Base-by-base conservation (phyloP, 768 basidiomycete genomes). In the Lactifluus echinatus region DNA sequence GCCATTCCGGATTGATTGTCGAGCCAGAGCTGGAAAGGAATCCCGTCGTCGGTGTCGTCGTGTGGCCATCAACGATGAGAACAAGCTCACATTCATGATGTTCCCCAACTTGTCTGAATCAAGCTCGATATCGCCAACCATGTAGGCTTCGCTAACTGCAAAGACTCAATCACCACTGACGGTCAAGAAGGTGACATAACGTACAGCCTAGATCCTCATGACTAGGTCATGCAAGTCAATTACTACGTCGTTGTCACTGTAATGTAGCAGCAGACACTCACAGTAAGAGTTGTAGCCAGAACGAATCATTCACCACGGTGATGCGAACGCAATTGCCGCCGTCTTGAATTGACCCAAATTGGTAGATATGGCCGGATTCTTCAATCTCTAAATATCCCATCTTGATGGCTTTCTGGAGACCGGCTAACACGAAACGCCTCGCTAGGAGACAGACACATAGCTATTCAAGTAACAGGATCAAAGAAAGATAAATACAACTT, bases 141-240 rank as follows among this genome's bases (percentile, higher is more conserved):
- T 71, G 61, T 70, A 72, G 4, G 71, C 69, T 61, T 72, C 71
- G 56, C 71, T 70, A 55, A 72, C 71, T 72, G 63, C 39, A 26
- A 28, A 36, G 17, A 51, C 39, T 24, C 39, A 34, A 15, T 48
- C 23, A 31, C 8, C 26, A 43, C 8, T 50, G 26, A 45, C 33
- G 34, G 21, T 46, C 36, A 24, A 21, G 24, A 42, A 29, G 24
- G 50, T 14, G 24, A 33, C 31, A 8, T 2, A 26, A 64, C 69
- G 47, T 52, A 71, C 74, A 67, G 19, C 71, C 71, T 40, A 72
- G 66, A 56, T 70, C 70, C 4, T 67, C 69, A 26, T 64, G 62
- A 36, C 70, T 71, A 29, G 23, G 26, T 24, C n/a, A 5, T 12
- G 8, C 24, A 8, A 34, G 47, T 48, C 31, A 21, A 23, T 42